Evolutionary conservation across 257 asterid species (phyloP), one percentile per base, ranked within the genome.

Genomic region (Solanum bulbocastanum): DNA sequence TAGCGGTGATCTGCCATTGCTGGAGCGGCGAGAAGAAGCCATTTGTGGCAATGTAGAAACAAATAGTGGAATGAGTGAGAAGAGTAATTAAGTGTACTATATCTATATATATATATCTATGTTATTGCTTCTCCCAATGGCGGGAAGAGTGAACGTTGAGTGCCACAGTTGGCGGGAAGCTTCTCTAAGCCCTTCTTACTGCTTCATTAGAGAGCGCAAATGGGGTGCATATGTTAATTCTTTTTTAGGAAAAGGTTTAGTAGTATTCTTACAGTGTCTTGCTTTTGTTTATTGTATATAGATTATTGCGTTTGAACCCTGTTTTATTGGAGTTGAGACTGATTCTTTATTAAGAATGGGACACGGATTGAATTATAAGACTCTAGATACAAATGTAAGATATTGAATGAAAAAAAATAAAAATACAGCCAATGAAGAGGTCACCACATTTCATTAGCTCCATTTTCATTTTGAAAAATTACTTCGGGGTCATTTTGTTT

Each of bases 1-100:
- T 60, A 94, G 87, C 30, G 99, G 98, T 33, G 99, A 97, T 36
- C 98, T 93, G 44, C 99, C 99, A 87, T 96, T 97, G 92, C 92
- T 95, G 56, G 93, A 2, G 49, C 92, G 93, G 33, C 94, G 94
- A 83, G 93, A 85, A 69, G 98, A 30, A 76, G 14, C 91, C 90
- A 95, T 93, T 92, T 46, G 37, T 72, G 72, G 87, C 18, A 36
- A 3, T 3, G 83, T 33, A 22, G 40, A 71, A 9, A 86, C 25
- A 36, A 13, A 83, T 83, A 23, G 60, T 42, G 84, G 84, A 78
- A 25, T 25, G 68, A 81, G 7, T 9, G 68, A 27, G 40, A 81
- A 46, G 40, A 46, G 33, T 10, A 81, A 46, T 79, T 9, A 27
- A 42, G 3, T 42, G 6, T 10, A 8, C 68, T 30, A 14, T 69